These are phyloP conservation scores for Aspergillus sp. DNA, from an alignment of 2,329 filamentous ascomycete species.

Conservation along the genomic window DNA sequence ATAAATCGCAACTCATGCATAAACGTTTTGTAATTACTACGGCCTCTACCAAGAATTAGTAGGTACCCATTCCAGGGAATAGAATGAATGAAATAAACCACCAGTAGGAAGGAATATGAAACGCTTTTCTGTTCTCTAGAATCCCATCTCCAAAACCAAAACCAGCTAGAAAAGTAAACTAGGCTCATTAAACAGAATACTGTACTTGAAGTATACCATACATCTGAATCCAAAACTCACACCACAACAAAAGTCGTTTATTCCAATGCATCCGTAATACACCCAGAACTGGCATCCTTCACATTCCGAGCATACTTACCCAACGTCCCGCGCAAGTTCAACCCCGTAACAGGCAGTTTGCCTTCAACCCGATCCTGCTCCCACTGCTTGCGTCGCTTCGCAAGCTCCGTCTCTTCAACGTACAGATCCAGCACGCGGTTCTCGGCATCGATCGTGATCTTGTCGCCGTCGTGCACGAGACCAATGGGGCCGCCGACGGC, in stretches of 20 bases:
- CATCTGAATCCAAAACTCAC: neutral
- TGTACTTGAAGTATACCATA: neutral
- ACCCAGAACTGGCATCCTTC: constrained; percentile 49
- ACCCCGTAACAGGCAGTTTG: constrained; percentile 50
- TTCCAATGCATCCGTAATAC: constrained; percentile 44
- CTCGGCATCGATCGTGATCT: constrained; percentile 79
- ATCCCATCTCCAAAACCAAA: neutral
- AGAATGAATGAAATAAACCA: too few species aligned
- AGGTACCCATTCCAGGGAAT: neutral
- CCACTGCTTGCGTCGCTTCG: constrained; percentile 60
- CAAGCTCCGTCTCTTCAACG: constrained; percentile 65
- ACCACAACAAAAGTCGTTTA: neutral
- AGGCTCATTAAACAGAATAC: constrained; percentile 3
- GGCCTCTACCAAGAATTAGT: neutral
- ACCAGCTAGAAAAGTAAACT: neutral
- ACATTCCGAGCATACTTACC: constrained; percentile 65
- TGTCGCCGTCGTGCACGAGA: constrained; percentile 77
- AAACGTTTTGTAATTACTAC: neutral
- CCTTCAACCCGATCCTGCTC: constrained; percentile 45
- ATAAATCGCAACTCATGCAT: too few species aligned
- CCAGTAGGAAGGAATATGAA: too few species aligned
- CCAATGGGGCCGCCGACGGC: constrained; percentile 83
- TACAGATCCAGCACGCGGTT: constrained; percentile 65
- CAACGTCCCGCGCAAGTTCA: constrained; percentile 64
- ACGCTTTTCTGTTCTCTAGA: constrained; percentile 6